phyloP scores from a whole-genome alignment of 176 grass and related monocot species.

The Bothriochloa decipiens region DNA sequence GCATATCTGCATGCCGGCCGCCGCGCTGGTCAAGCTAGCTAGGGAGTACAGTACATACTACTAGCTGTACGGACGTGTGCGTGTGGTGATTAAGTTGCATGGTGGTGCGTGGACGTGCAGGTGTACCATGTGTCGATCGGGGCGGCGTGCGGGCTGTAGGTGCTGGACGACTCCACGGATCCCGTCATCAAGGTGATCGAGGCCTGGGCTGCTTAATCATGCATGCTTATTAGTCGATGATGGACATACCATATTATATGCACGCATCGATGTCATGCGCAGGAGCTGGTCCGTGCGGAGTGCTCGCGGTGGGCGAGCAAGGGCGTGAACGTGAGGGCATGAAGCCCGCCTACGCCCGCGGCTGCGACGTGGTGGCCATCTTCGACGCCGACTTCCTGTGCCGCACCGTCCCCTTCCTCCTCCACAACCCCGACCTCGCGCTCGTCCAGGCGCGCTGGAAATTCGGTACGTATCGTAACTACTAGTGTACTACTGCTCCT shows the following conservation, averaged over 20 bases:
- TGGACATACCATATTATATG: not conserved
- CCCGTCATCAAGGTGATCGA: slow-evolving; percentile 68
- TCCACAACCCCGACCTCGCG: slow-evolving; percentile 77
- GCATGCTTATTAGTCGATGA: too few relatives aligned
- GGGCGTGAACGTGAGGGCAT: slow-evolving; percentile 81
- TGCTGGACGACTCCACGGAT: slow-evolving; percentile 86
- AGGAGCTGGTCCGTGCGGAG: slow-evolving; percentile 76
- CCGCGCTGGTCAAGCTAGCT: too few relatives aligned
- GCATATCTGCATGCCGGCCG: too few relatives aligned
- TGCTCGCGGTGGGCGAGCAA: slow-evolving; percentile 73
- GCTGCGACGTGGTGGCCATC: slow-evolving; percentile 77
- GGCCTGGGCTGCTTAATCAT: too few relatives aligned
- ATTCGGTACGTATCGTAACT: slow-evolving; percentile 46
- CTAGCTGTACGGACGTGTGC: too few relatives aligned
- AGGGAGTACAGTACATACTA: too few relatives aligned
- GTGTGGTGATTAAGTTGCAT: too few relatives aligned
- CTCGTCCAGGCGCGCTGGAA: slow-evolving; percentile 90
- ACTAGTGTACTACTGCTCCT: too few relatives aligned
- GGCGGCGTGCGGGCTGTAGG: slow-evolving; percentile 72
- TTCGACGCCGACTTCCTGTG: slow-evolving; percentile 88
- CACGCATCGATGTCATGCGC: not conserved
- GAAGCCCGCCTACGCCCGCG: slow-evolving; percentile 74
- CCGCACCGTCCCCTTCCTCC: slow-evolving; percentile 75
- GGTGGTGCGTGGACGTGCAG: slow-evolving; percentile 14
- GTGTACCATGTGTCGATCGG: slow-evolving; percentile 76